A percentile compares a stretch with the other conserved stretches of the same genome.
These are phyloP conservation scores for Diophrys appendiculata DNA, from an alignment of 73 alveolate species.

Conservation along the genomic window DNA sequence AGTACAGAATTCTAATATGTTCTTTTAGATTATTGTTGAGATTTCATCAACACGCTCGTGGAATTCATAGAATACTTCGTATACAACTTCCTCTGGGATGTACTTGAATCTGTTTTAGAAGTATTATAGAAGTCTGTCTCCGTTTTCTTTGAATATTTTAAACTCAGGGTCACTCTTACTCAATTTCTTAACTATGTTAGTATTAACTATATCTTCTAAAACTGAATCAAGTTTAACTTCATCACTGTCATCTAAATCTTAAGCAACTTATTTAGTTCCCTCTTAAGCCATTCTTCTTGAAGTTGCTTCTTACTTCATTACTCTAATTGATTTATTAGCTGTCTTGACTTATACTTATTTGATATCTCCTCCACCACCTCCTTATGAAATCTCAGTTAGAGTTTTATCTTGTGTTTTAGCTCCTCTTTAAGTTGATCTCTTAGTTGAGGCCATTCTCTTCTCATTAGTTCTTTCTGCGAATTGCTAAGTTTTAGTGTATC, in stretches of 20 bases:
- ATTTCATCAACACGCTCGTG: constrained; percentile 48
- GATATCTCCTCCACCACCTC: constrained; percentile 27
- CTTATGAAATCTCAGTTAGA: neutral
- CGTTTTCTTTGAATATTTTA: constrained; percentile 56
- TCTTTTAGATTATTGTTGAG: constrained; percentile 29
- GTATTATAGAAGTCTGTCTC: constrained; percentile 35
- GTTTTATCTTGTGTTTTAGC: neutral
- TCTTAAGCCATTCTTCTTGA: constrained; percentile 8
- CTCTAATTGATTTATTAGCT: constrained; percentile 54
- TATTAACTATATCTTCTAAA: constrained; percentile 48
- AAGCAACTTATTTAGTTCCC: constrained; percentile 21
- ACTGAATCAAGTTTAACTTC: constrained; percentile 51
- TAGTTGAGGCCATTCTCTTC: constrained; percentile 3
- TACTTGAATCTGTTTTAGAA: constrained; percentile 37
- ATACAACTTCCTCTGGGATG: constrained; percentile 50
- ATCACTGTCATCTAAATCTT: constrained; percentile 57
- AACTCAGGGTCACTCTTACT: constrained; percentile 63
- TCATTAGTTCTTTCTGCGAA: constrained; percentile 17
- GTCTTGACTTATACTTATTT: constrained; percentile 55
- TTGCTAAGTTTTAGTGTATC: constrained; percentile 35
- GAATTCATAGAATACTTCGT: constrained; percentile 49
- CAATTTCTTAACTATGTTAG: constrained; percentile 46
- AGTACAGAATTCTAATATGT: constrained; percentile 50
- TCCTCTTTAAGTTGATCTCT: neutral
- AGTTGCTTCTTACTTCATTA: constrained; percentile 54